Conservation (phyloP, 805 yeast genomes). For the Pichia thaimueangensis region DNA sequence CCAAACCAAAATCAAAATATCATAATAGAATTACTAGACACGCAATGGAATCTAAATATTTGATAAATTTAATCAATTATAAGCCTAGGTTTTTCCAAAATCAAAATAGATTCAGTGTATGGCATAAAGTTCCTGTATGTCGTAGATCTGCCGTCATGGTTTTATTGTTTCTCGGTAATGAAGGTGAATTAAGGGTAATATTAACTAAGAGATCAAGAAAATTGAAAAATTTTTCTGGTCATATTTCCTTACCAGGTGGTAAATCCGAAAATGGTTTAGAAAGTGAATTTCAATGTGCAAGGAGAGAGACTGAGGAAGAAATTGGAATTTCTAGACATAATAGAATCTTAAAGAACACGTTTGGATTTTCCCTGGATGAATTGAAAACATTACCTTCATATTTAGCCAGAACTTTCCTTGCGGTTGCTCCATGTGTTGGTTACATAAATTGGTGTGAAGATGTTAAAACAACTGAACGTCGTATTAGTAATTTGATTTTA, state of each 20-base stretch:
- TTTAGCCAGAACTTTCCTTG: conserved; percentile 71
- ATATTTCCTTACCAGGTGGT: conserved; percentile 91
- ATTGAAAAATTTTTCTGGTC: conserved; percentile 76
- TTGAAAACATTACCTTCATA: conserved; percentile 68
- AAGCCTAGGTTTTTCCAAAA: conserved; percentile 31
- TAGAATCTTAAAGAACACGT: conserved; percentile 33
- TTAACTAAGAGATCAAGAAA: conserved; percentile 70
- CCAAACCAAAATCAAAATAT: conserved; percentile 4
- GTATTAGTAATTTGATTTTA: conserved; percentile 32
- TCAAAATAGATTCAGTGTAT: conserved; percentile 34
- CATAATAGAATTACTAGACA: conserved; percentile 8
- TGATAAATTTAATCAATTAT: conserved; percentile 32
- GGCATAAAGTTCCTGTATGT: conserved; percentile 58
- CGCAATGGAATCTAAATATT: conserved; percentile 29
- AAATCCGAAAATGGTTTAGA: conserved; percentile 69
- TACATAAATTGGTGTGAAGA: conserved; percentile 41
- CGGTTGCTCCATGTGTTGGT: conserved; percentile 77
- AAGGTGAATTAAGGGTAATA: conserved; percentile 71
- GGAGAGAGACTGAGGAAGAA: conserved; percentile 84
- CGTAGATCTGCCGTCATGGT: conserved; percentile 79
- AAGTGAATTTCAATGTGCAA: conserved; percentile 62
- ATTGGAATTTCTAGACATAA: conserved; percentile 62
- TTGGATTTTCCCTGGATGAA: conserved; percentile 55
- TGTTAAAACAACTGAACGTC: conserved; percentile 25
- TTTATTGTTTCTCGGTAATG: conserved; percentile 62